A percentile compares a stretch with the other conserved stretches of the same genome.
Conservation (phyloP, 768 basidiomycete genomes). For the Amanita molliuscula region DNA sequence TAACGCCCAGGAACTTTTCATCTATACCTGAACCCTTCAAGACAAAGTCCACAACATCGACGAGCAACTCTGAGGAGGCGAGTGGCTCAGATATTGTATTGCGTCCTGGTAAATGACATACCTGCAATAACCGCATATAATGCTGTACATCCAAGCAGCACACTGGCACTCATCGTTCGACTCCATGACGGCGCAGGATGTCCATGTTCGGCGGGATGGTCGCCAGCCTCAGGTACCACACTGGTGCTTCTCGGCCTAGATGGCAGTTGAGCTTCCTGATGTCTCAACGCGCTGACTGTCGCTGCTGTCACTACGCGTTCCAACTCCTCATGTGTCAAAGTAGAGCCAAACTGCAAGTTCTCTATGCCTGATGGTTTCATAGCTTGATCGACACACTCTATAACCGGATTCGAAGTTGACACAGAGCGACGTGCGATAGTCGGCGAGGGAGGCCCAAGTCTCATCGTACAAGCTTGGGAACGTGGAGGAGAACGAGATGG, state of each 20-base stretch:
- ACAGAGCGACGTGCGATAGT: constrained; percentile 40
- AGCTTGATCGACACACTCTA: constrained; percentile 72
- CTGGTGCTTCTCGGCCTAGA: constrained; percentile 32
- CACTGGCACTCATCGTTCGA: constrained; percentile 78
- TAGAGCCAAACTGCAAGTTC: constrained; percentile 46
- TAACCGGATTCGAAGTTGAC: constrained; percentile 40
- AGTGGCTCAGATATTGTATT: not conserved
- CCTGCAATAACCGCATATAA: constrained; percentile 95
- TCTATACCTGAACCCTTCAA: constrained; percentile 86
- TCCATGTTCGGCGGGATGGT: constrained; percentile 35
- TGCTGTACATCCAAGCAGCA: constrained; percentile 81
- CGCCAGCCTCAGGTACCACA: constrained; percentile 28
- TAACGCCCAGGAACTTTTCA: constrained; percentile 96
- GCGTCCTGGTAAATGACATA: constrained; percentile 24
- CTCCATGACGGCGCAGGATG: constrained; percentile 99
- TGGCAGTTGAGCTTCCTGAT: constrained; percentile 57
- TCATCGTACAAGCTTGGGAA: constrained; percentile 16
- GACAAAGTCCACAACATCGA: constrained; percentile 93
- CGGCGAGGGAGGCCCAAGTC: constrained; percentile 28
- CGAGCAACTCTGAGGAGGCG: constrained; percentile 65
- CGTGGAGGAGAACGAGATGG: constrained; percentile 28
- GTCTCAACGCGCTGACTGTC: constrained; percentile 82
- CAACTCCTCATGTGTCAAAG: constrained; percentile 79
- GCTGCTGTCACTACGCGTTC: constrained; percentile 90
- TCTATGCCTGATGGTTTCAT: constrained; percentile 50